These are phyloP conservation scores for Phalaenopsis equestris DNA, from an alignment of 106 monocot species.

Conservation along the genomic window DNA sequence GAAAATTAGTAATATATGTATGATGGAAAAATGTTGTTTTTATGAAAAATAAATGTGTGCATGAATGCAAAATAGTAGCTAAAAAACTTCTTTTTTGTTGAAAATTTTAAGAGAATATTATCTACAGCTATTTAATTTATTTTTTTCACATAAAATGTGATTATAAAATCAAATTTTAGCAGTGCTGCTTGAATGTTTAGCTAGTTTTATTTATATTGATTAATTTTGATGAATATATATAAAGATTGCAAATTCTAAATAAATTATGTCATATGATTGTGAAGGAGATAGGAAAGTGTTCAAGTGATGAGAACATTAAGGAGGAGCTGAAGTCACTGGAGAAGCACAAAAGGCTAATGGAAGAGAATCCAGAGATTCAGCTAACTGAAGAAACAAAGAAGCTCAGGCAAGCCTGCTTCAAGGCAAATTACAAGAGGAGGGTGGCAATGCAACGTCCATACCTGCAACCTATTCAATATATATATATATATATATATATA, in stretches of 20 bases:
- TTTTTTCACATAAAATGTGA: no score
- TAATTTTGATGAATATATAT: not conserved
- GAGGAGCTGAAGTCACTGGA: constrained; percentile 47
- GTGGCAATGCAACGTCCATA: constrained; percentile 15
- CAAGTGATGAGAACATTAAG: constrained; percentile 16
- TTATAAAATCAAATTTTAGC: no score
- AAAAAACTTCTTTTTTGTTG: no score
- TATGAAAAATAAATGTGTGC: no score
- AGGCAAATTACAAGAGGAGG: constrained; percentile 76
- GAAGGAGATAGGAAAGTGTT: constrained; percentile 55
- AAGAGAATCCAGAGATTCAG: constrained; percentile 57
- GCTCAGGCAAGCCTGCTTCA: constrained; percentile 85
- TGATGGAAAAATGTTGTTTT: no score
- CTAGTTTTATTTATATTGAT: not conserved
- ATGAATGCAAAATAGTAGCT: no score
- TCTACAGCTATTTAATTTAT: no score
- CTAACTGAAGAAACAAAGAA: constrained; percentile 65
- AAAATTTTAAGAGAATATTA: no score
- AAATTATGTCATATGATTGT: not conserved
- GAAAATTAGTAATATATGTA: no score
- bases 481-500: no score
- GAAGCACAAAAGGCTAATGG: constrained; percentile 42
- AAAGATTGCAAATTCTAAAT: not conserved
- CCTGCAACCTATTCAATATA: not conserved
- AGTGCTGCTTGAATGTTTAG: no score